Evolutionary conservation across 495 filamentous ascomycete species (phyloP).

Genomic region (Podospora pseudocomata): DNA sequence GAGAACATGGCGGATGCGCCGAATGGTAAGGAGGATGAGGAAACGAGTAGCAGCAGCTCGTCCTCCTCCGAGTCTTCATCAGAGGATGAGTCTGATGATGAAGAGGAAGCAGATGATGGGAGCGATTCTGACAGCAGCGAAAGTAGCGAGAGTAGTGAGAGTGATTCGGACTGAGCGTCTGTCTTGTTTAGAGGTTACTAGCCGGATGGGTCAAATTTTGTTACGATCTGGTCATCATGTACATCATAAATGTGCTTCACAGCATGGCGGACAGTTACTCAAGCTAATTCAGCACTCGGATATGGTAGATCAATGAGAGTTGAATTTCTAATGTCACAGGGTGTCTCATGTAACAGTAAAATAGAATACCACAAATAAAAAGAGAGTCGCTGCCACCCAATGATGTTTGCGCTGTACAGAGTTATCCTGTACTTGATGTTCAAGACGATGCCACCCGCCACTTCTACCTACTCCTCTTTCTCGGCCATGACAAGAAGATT

Average conservation of each 20-base stretch:
- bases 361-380: neutral
- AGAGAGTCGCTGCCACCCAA: neutral
- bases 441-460: neutral
- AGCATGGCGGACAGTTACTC: neutral
- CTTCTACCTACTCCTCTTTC: neutral
- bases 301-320: neutral
- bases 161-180: constrained; percentile 8
- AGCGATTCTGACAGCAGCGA: constrained; percentile 8
- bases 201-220: neutral
- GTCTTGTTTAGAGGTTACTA: neutral
- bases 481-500: neutral
- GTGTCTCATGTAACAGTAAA: neutral
- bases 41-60: constrained; percentile 35
- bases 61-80: constrained; percentile 26
- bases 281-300: neutral
- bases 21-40: constrained; percentile 7
- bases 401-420: neutral
- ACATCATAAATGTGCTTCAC: neutral
- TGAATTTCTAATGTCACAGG: neutral
- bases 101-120: constrained; percentile 22
- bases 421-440: neutral
- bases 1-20: constrained; percentile 25
- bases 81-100: constrained; percentile 13
- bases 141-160: constrained; percentile 14
- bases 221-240: neutral